These are phyloP conservation scores for Yamadazyma takamatsuzukensis DNA, from an alignment of 805 yeast species.

Conservation along the genomic window DNA sequence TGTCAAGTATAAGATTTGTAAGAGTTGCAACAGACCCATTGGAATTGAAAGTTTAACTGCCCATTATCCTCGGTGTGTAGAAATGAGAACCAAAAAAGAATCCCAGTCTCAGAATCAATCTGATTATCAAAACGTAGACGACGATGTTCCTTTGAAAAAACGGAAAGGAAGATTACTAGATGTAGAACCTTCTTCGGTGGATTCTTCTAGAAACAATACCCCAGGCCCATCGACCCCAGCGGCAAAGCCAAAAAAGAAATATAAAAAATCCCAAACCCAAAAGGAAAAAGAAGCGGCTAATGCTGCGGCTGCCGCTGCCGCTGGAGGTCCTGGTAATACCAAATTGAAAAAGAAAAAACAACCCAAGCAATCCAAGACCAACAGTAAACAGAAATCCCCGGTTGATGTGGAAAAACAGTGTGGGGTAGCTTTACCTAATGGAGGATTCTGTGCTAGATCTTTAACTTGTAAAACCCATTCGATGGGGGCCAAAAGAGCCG, in stretches of 20 bases:
- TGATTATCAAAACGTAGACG: constrained; percentile 8
- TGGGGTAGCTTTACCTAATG: constrained; percentile 90
- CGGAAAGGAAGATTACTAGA: constrained; percentile 32
- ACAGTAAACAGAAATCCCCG: constrained; percentile 68
- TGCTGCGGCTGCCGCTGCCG: constrained; percentile 45
- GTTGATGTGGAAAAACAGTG: constrained; percentile 93
- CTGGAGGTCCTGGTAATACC: constrained; percentile 24
- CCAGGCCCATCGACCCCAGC: constrained; percentile 7
- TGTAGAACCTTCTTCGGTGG: constrained; percentile 35
- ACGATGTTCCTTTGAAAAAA: constrained; percentile 15
- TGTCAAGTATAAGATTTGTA: constrained; percentile 36
- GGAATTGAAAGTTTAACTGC: constrained; percentile 30
- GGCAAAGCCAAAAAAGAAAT: constrained; percentile 38
- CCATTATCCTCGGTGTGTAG: constrained; percentile 35
- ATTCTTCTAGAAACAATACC: constrained; percentile 29
- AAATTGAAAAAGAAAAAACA: constrained; percentile 13
- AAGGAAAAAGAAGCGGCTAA: constrained; percentile 45
- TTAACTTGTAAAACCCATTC: constrained; percentile 97
- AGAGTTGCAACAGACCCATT: constrained; percentile 37
- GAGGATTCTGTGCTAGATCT: constrained; percentile 95
- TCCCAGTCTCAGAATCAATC: constrained; percentile 2
- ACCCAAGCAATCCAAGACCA: constrained; percentile 32
- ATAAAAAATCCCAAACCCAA: constrained; percentile 41
- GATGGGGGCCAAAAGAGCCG: constrained; percentile 97
- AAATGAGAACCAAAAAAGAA: constrained; percentile 33